phyloP scores from a whole-genome alignment of 306 rosid genomes.

The Trifolium subterraneum region DNA sequence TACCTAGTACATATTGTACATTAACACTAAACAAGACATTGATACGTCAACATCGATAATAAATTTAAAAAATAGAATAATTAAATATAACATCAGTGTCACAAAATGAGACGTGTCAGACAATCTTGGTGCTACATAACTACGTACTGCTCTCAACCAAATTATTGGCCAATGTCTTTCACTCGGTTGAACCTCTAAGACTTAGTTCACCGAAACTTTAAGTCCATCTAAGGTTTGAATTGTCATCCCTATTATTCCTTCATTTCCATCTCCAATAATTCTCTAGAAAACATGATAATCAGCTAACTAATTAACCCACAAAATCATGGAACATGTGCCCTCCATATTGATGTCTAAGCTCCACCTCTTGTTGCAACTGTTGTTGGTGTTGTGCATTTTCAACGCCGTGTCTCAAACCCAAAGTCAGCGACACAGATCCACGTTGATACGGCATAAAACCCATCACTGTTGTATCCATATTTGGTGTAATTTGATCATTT shows the following conservation, averaged over 20 bases:
- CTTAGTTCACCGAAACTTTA: not conserved
- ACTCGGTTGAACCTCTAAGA: not conserved
- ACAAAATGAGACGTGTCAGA: not conserved
- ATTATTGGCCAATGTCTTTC: not conserved
- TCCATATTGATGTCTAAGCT: conserved; percentile 61
- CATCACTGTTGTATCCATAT: conserved; percentile 60
- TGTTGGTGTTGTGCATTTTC: conserved; percentile 60
- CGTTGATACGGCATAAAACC: conserved; percentile 71
- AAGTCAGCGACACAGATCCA: conserved; percentile 75
- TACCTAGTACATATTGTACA: not conserved
- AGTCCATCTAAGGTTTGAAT: not conserved
- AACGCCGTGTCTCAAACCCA: conserved; percentile 74
- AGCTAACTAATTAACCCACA: conserved; percentile 48
- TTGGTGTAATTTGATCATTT: conserved; percentile 48
- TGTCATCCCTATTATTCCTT: not conserved
- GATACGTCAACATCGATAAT: not conserved
- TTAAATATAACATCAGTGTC: not conserved
- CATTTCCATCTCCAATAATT: not conserved
- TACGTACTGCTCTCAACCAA: not conserved
- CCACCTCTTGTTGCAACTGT: conserved; percentile 55
- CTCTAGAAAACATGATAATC: conserved; percentile 5
- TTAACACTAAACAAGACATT: not conserved
- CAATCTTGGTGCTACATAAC: not conserved
- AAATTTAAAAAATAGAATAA: not conserved
- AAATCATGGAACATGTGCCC: conserved; percentile 69